A percentile compares a stretch with the other conserved stretches of the same genome.
These are phyloP conservation scores for Suhomyces atakaporum DNA, from an alignment of 1,139 yeast genomes.

Conservation along the genomic window DNA sequence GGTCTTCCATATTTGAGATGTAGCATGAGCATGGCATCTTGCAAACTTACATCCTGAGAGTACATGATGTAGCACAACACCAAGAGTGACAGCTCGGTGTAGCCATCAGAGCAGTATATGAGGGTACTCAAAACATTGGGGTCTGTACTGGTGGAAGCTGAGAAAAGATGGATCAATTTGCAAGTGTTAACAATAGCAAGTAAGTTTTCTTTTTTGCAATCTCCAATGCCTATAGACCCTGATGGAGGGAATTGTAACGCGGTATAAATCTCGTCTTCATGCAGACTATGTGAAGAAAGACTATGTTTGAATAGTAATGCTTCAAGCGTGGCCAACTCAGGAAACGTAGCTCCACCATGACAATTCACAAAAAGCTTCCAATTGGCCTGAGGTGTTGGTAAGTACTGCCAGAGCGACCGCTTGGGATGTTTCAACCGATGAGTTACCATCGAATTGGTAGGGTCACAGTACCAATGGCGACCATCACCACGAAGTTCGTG, in stretches of 20 bases:
- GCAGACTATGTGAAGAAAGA: conserved; percentile 27
- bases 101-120: conserved; percentile 86
- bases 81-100: conserved; percentile 83
- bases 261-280: conserved; percentile 28
- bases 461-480: conserved; percentile 51
- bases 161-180: conserved; percentile 53
- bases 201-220: conserved; percentile 57
- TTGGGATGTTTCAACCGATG: conserved; percentile 7
- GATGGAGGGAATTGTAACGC: conserved; percentile 77
- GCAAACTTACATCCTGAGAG: conserved; percentile 52
- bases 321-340: conserved; percentile 40
- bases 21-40: conserved; percentile 55
- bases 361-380: conserved; percentile 44
- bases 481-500: too few relatives aligned
- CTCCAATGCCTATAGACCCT: conserved; percentile 76
- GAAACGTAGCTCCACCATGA: conserved; percentile 61
- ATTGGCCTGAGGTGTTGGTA: conserved; percentile 40
- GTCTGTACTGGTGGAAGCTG: conserved; percentile 29
- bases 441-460: conserved; percentile 51
- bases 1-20: conserved; percentile 73
- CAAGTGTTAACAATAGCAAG: conserved; percentile 63
- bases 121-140: conserved; percentile 39
- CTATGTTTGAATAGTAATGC: conserved; percentile 37
- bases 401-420: conserved; percentile 18
- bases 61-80: conserved; percentile 73